Percentiles rank a stretch among this genome's conserved stretches.
Evolutionary conservation across 2,329 filamentous ascomycete genomes (phyloP).

Genomic region (Aspergillus ochraceus): DNA sequence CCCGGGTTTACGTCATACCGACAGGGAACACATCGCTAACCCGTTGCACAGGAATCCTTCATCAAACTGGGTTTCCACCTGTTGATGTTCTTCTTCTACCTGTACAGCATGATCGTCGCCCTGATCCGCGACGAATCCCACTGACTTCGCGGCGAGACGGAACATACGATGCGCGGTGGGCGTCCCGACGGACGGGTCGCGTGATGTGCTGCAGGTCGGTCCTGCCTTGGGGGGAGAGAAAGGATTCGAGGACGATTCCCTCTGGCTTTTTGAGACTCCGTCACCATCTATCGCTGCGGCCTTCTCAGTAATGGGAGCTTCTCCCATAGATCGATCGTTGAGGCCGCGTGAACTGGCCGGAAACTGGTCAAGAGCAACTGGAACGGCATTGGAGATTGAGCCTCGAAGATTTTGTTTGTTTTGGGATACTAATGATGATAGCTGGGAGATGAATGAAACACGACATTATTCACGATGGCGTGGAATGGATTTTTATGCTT

Average conservation of each 20-base stretch:
- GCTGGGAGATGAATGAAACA: neutral
- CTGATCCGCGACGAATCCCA: conserved; percentile 92
- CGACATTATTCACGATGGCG: conserved; percentile 5
- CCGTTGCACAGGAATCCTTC: conserved; percentile 77
- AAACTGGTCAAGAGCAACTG: neutral
- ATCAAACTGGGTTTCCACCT: conserved; percentile 98
- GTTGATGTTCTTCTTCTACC: conserved; percentile 99
- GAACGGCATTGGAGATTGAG: neutral
- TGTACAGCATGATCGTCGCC: conserved; percentile 97
- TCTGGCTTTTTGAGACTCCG: neutral
- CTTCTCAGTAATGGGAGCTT: neutral
- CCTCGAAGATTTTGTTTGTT: neutral
- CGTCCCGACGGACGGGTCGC: conserved; percentile 15
- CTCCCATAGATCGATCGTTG: neutral
- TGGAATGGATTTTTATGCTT: conserved; percentile 14
- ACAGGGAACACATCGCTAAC: conserved; percentile 11
- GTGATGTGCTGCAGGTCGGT: conserved; percentile 1
- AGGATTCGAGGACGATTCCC: neutral
- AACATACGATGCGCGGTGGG: conserved; percentile 42
- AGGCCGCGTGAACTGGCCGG: conserved; percentile 1
- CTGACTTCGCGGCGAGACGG: conserved; percentile 54
- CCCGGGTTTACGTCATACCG: conserved; percentile 9
- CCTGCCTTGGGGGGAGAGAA: neutral
- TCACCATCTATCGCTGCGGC: neutral
- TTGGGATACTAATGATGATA: conserved; percentile 4